Percentiles rank a stretch among this genome's conserved stretches.
Evolutionary conservation across 2,329 filamentous ascomycete genomes (phyloP).

Genomic region (Phialemoniopsis sp.): DNA sequence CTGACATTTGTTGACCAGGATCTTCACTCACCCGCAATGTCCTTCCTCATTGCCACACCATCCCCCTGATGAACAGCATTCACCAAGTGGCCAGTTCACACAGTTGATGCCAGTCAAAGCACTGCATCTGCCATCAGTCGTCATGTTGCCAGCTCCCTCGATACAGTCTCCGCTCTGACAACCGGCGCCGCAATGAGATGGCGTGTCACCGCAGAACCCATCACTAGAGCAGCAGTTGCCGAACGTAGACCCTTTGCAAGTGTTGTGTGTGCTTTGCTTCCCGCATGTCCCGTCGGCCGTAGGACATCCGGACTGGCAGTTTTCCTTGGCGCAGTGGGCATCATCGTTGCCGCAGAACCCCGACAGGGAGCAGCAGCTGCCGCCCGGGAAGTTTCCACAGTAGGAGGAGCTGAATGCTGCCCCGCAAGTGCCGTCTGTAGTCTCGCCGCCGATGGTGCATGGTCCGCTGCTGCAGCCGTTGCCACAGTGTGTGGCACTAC

Average conservation of each 20-base stretch:
- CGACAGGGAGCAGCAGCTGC: slow-evolving; percentile 5
- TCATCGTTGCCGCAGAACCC: slow-evolving; percentile 6
- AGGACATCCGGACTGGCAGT: too few relatives aligned
- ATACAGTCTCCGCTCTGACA: not conserved
- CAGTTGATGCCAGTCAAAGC: slow-evolving; percentile 1
- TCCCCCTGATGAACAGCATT: slow-evolving; percentile 1
- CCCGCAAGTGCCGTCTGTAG: slow-evolving; percentile 6
- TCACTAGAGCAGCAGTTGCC: slow-evolving; percentile 6
- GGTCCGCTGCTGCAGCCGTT: slow-evolving; percentile 2
- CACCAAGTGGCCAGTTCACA: not conserved
- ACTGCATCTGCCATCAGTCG: slow-evolving; percentile 1
- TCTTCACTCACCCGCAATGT: not conserved
- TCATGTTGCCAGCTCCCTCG: not conserved
- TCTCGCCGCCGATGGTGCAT: not conserved
- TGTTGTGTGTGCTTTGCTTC: not conserved
- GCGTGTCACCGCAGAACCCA: slow-evolving; percentile 5
- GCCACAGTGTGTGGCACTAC: slow-evolving; percentile 5
- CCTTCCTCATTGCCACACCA: slow-evolving; percentile 1
- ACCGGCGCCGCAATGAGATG: slow-evolving; percentile 6
- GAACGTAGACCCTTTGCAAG: slow-evolving; percentile 3
- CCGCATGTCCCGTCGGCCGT: slow-evolving; percentile 6
- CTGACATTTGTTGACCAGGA: too few relatives aligned
- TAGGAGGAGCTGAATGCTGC: not conserved
- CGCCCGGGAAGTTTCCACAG: slow-evolving; percentile 2
- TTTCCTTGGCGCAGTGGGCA: slow-evolving; percentile 3